Conservation (phyloP, 306 rosid genomes). For the Acacia crassicarpa region DNA sequence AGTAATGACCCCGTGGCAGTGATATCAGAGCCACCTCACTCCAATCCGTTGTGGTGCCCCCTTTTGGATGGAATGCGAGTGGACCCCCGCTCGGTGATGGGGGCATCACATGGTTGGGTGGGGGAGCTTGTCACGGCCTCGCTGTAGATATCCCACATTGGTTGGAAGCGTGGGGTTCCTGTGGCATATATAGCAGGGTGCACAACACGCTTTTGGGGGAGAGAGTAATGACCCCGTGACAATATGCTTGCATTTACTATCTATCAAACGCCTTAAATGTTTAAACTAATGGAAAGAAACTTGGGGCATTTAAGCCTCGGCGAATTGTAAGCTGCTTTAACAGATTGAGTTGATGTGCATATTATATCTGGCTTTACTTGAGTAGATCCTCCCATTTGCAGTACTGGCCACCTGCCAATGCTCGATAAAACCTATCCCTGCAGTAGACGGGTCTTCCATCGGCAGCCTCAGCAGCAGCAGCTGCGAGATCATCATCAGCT, state of each 20-base stretch:
- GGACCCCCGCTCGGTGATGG: too few species aligned
- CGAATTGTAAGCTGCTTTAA: slow-evolving; percentile 38
- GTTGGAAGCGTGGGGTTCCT: too few species aligned
- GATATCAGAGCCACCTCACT: too few species aligned
- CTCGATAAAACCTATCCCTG: slow-evolving; percentile 93
- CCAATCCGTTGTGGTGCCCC: too few species aligned
- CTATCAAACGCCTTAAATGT: slow-evolving; percentile 29
- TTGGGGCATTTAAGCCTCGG: slow-evolving; percentile 30
- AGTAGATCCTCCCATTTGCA: slow-evolving; percentile 95
- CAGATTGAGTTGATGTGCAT: slow-evolving; percentile 24
- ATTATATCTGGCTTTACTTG: slow-evolving; percentile 43
- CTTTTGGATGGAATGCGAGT: too few species aligned
- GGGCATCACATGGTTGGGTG: too few species aligned
- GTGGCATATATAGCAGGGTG: too few species aligned
- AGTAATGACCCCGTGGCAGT: too few species aligned
- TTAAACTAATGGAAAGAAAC: slow-evolving; percentile 25
- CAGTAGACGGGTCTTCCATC: slow-evolving; percentile 98
- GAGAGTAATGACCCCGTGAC: too few species aligned
- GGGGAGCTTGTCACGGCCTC: too few species aligned
- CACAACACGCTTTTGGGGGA: too few species aligned
- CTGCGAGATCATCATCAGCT: slow-evolving; percentile 87
- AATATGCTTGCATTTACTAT: slow-evolving; percentile 25
- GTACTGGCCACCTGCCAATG: slow-evolving; percentile 96
- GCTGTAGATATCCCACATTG: too few species aligned
- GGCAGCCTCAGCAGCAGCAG: slow-evolving; percentile 98